Conservation (phyloP, 441 rosid species). For the Aleurites moluccanus region DNA sequence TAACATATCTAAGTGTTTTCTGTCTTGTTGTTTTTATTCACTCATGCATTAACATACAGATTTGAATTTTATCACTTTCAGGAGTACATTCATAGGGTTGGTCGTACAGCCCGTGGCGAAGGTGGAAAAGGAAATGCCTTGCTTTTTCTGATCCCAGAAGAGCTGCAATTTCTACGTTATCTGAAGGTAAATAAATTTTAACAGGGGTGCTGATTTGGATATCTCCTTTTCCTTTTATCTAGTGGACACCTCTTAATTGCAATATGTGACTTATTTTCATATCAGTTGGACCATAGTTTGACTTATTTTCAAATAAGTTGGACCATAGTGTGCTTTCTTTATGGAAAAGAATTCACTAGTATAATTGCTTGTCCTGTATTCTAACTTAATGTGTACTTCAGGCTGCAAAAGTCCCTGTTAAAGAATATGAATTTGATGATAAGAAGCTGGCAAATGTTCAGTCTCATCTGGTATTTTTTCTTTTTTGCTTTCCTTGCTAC, state of each 20-base stretch:
- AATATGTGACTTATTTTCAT: neutral
- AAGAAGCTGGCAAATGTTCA: slow-evolving; percentile 85
- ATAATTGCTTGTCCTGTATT: neutral
- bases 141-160: slow-evolving; percentile 91
- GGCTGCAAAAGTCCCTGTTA: slow-evolving; percentile 95
- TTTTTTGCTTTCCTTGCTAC: slow-evolving; percentile 17
- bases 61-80: slow-evolving; percentile 34
- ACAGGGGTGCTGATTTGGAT: slow-evolving; percentile 1
- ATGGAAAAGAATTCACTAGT: slow-evolving; percentile 5
- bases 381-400: slow-evolving; percentile 23
- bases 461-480: slow-evolving; percentile 78
- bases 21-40: neutral
- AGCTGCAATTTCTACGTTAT: slow-evolving; percentile 82
- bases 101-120: slow-evolving; percentile 99
- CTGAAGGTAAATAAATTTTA: slow-evolving; percentile 42
- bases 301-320: too few species aligned
- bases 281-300: too few species aligned
- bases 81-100: slow-evolving; percentile 98
- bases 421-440: slow-evolving; percentile 83
- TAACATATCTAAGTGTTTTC: slow-evolving; percentile 5
- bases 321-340: neutral
- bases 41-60: slow-evolving; percentile 18
- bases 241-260: neutral
- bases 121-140: slow-evolving; percentile 95
- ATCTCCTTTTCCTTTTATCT: neutral